Evolutionary conservation across 1,139 yeast genomes (phyloP), one percentile per base, ranked within the genome.

Genomic region (Yamadazyma dendronema): DNA sequence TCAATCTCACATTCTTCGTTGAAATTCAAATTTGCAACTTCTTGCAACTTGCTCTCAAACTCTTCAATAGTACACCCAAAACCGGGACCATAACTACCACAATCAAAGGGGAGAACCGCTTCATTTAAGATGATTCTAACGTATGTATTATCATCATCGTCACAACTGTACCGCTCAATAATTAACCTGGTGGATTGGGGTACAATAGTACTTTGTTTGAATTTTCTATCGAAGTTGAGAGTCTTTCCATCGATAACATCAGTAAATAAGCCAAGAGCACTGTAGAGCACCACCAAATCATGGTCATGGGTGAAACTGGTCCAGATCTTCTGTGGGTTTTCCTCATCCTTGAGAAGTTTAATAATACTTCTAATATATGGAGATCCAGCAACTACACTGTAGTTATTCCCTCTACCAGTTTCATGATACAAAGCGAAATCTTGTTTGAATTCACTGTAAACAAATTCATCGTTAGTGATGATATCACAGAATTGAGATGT

Each of bases 221-320:
- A 77, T 29, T 64, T 62, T 36, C 67, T 57, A 37, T 65, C 62
- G 48, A 72, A 68, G 30, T 66, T 63, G 37, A 71, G 58, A 30
- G 62, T 39, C 15, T 44, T 49, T 11, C 46, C 42, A 23, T 56
- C 50, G 13, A 57, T 48, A 14, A 39, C 57, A 4, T 54, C 47
- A 2, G 49, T 44, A 22, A 73, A 62, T 27, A 79, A 47, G 3
- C 83, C 84, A 30, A 79, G 60, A 3, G 81, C 74, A 17, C 79
- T 57, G 37, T 74, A 61, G 46, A 67, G 71, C 26, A 73, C 63
- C 31, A 74, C 65, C 29, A 81, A 55, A 50, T 80, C 81, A 30
- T 77, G 64, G 52, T 81, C 86, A 53, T 81, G 88, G 14, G 80
- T 64, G 55, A 81, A 81, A 11, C 75, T 64, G 44, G 75, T 59